Percentiles rank a stretch among this genome's conserved stretches.
Conservation (phyloP, 1,139 yeast genomes). For the Eremothecium gossypii region DNA sequence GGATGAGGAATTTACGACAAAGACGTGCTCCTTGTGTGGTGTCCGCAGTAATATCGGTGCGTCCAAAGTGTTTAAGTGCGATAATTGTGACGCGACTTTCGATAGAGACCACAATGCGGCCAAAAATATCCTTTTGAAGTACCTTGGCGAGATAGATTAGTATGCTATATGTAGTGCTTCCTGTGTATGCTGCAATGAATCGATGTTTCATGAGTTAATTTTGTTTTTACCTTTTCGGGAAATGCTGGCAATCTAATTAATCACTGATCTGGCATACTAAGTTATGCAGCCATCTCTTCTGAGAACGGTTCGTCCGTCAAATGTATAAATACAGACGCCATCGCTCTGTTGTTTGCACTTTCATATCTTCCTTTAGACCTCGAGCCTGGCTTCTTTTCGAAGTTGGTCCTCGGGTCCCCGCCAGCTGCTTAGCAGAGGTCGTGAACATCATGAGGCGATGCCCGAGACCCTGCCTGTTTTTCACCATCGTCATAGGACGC, state of each 20-base stretch:
- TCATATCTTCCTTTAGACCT: no score
- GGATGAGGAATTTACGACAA: constrained; percentile 3
- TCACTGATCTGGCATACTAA: no score
- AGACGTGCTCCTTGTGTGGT: constrained; percentile 3
- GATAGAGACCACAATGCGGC: constrained; percentile 4
- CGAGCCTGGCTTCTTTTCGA: no score
- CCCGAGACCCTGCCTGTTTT: neutral
- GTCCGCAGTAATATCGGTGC: constrained; percentile 2
- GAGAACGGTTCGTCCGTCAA: no score
- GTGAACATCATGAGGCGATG: no score
- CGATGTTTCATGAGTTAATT: constrained; percentile 1
- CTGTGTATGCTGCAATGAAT: neutral
- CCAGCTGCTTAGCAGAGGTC: no score
- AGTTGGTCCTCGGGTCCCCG: no score
- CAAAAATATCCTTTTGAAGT: constrained; percentile 2
- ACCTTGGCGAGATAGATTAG: constrained; percentile 2
- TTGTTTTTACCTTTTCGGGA: constrained; percentile 2
- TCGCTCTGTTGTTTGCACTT: no score
- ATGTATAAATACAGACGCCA: no score
- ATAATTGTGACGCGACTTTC: constrained; percentile 1
- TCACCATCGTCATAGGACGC: constrained; percentile 2
- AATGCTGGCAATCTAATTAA: constrained; percentile 3
- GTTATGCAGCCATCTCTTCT: no score
- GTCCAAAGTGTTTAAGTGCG: constrained; percentile 2
- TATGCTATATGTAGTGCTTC: neutral